Evolutionary conservation across 148 eudicot species (phyloP).

Genomic region (Rhododendron ovatum): DNA sequence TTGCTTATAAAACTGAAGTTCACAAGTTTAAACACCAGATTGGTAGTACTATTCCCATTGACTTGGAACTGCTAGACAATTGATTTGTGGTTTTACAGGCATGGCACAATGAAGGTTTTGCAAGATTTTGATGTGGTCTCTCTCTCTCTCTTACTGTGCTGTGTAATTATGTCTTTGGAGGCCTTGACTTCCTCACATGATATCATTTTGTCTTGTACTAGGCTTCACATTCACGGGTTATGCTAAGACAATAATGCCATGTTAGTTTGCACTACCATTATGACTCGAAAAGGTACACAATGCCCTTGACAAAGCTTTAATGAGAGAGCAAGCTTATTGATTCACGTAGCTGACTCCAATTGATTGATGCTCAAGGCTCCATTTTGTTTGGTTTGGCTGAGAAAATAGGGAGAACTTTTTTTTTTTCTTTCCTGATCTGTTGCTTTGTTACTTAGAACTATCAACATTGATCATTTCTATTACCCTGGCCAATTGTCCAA

Average conservation of each 20-base stretch:
- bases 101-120: neutral
- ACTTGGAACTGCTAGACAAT: neutral
- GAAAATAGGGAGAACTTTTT: neutral
- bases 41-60: neutral
- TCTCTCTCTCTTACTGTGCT: neutral
- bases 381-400: neutral
- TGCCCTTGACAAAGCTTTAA: neutral
- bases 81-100: neutral
- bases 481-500: neutral
- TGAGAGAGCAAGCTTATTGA: neutral
- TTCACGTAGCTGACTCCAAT: neutral
- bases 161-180: neutral
- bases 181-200: neutral
- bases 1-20: neutral
- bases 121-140: neutral
- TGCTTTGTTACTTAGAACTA: neutral
- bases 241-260: neutral
- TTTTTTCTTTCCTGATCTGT: neutral
- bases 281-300: neutral
- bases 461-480: neutral
- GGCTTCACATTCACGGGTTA: constrained; percentile 3
- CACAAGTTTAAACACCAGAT: neutral
- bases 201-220: neutral
- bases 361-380: neutral
- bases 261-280: neutral